A percentile compares a stretch with the other conserved stretches of the same genome.
phyloP scores from a whole-genome alignment of 805 yeast species.

The Starmerella bacillaris region DNA sequence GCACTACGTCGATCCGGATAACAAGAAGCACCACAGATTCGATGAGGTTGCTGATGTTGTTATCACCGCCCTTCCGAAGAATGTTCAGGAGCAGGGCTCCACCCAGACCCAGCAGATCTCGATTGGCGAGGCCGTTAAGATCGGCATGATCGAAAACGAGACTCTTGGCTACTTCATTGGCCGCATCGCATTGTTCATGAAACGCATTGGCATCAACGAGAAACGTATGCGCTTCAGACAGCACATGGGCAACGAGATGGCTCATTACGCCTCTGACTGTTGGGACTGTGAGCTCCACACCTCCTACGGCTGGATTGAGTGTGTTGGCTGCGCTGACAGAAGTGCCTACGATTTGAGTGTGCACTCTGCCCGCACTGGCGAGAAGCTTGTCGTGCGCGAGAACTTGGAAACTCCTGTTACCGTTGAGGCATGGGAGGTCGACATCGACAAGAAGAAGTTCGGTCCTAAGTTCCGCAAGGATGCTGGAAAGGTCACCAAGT shows the following conservation, averaged over 20 bases:
- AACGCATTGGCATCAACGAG: conserved; percentile 79
- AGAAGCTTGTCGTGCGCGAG: conserved; percentile 86
- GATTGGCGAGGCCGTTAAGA: conserved; percentile 76
- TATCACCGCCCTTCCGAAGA: conserved; percentile 68
- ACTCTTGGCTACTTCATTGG: conserved; percentile 94
- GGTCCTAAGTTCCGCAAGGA: conserved; percentile 97
- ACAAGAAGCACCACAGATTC: conserved; percentile 71
- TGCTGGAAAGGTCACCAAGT: conserved; percentile 78
- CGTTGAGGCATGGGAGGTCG: conserved; percentile 70
- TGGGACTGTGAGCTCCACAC: conserved; percentile 98
- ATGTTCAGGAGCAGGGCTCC: conserved; percentile 70
- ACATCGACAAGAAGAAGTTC: conserved; percentile 81
- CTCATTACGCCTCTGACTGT: conserved; percentile 97
- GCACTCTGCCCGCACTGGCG: conserved; percentile 87
- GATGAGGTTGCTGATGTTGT: conserved; percentile 52
- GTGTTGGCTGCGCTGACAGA: conserved; percentile 99
- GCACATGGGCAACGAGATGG: conserved; percentile 98
- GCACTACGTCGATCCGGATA: conserved; percentile 86
- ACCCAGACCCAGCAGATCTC: conserved; percentile 46
- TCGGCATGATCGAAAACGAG: conserved; percentile 86
- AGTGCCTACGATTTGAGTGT: conserved; percentile 94
- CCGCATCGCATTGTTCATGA: conserved; percentile 70
- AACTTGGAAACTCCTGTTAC: conserved; percentile 66
- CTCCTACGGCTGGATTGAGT: conserved; percentile 98
- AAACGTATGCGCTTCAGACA: conserved; percentile 84